Base-by-base conservation (phyloP, 225 moss, liverwort and hornwort genomes). In the Physcomitrellopsis africana region DNA sequence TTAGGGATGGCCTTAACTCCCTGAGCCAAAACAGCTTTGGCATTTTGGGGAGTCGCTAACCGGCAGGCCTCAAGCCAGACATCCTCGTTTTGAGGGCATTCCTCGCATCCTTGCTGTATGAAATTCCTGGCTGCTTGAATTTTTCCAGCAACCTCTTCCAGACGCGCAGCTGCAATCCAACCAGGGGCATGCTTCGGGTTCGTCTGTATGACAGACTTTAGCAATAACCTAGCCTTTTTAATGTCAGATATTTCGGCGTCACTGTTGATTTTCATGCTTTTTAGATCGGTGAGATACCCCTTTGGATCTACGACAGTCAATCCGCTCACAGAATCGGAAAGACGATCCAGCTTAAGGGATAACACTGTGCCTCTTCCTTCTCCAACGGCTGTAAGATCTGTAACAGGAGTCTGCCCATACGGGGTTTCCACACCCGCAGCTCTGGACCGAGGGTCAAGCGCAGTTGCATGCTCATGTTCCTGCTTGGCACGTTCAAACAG, bases 311-410 rank as follows among this genome's bases (percentile, higher is more conserved):
- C 94, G 5, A 92, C 92, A 41, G 93, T 94, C 70, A 99, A 70
- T 37, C 94, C 94, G 65, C 86, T 90, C 1, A 97, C 93, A 14
- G 94, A 97, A 69, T 97, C 91, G 2, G 94, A 97, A 44, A 94
- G 77, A 47, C 97, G 85, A 69, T 97, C 97, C 10, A 99, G 77
- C 76, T 93, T 99, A 32, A 92, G 53, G 3, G 89, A 86, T 41
- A 99, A 66, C 63, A 99, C 92, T 1, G 97, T 99, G 63, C 94
- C 94, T 51, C 93, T 85, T 37, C 97, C 93, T 67, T 99, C 94
- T 49, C 92, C 97, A n/a, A 99, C 93, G 10, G 94, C 94, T 17
- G 94, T 99, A 22, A 99, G 93, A 85, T 99, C 94, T 11, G 94
- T 99, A 3, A 94, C 94, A 10, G 94, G 97, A 47, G 97, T 97